These are phyloP conservation scores for Pistacia vera DNA, from an alignment of 345 rosid genomes.

Conservation along the genomic window DNA sequence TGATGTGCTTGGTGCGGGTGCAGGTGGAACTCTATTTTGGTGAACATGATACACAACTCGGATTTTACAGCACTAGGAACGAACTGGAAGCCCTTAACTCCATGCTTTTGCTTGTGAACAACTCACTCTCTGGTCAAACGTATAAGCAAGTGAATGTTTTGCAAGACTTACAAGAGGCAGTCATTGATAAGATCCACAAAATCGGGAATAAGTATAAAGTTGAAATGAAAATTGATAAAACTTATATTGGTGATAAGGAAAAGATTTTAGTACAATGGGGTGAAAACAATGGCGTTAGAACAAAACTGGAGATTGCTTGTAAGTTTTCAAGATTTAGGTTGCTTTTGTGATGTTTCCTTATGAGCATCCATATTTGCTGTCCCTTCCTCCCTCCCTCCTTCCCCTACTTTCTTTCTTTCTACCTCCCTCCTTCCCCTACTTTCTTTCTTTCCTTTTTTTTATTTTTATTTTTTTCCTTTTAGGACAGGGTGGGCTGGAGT, in stretches of 20 bases:
- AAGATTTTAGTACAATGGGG: constrained; percentile 62
- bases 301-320: constrained; percentile 72
- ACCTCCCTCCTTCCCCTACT: background rate
- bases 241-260: constrained; percentile 50
- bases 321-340: constrained; percentile 32
- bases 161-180: constrained; percentile 44
- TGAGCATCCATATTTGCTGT: background rate
- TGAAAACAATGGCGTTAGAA: constrained; percentile 56
- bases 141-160: constrained; percentile 24
- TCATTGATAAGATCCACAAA: constrained; percentile 39
- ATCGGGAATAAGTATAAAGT: constrained; percentile 31
- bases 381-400: background rate
- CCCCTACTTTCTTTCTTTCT: too few relatives aligned
- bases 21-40: constrained; percentile 92
- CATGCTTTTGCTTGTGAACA: constrained; percentile 43
- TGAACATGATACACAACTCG: constrained; percentile 39
- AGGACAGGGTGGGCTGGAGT: background rate
- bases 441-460: background rate
- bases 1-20: constrained; percentile 28
- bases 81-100: constrained; percentile 79
- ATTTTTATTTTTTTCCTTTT: background rate
- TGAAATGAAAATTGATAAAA: constrained; percentile 34
- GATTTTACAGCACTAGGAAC: constrained; percentile 60
- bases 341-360: constrained; percentile 13
- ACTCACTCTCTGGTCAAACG: constrained; percentile 21